A percentile compares a stretch with the other conserved stretches of the same genome.
Conservation (phyloP, 352 stramenopile species). For the Aphanomyces euteiches region DNA sequence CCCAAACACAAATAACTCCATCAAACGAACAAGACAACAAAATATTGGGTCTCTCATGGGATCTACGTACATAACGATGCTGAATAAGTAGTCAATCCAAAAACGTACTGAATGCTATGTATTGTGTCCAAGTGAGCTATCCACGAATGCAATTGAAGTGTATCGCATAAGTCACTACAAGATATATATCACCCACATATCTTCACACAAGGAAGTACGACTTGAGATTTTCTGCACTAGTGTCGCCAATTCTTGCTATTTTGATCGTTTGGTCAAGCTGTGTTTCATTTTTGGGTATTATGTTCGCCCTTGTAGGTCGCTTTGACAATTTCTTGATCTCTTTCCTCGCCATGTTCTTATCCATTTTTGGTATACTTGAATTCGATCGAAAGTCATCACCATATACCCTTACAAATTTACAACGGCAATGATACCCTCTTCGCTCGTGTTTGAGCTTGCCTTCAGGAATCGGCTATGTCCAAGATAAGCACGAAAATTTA, state of each 20-base stretch:
- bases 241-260: no score
- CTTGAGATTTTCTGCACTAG: no score
- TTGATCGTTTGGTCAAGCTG: no score
- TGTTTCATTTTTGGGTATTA: no score
- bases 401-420: slow-evolving; percentile 56
- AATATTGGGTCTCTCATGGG: slow-evolving; percentile 57
- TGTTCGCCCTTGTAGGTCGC: no score
- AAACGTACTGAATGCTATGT: slow-evolving; percentile 12
- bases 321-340: no score
- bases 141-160: slow-evolving; percentile 7
- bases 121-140: slow-evolving; percentile 17
- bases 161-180: not conserved
- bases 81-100: not conserved
- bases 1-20: slow-evolving; percentile 66
- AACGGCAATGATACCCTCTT: slow-evolving; percentile 57
- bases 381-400: slow-evolving; percentile 42
- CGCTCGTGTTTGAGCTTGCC: slow-evolving; percentile 57
- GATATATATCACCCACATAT: no score
- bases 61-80: slow-evolving; percentile 2
- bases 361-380: not conserved
- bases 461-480: slow-evolving; percentile 47
- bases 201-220: no score
- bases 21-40: slow-evolving; percentile 59
- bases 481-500: not conserved
- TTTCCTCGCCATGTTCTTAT: no score